A percentile compares a stretch with the other conserved stretches of the same genome.
These are phyloP conservation scores for Jasminum sambac DNA, from an alignment of 257 asterid species.

Conservation along the genomic window DNA sequence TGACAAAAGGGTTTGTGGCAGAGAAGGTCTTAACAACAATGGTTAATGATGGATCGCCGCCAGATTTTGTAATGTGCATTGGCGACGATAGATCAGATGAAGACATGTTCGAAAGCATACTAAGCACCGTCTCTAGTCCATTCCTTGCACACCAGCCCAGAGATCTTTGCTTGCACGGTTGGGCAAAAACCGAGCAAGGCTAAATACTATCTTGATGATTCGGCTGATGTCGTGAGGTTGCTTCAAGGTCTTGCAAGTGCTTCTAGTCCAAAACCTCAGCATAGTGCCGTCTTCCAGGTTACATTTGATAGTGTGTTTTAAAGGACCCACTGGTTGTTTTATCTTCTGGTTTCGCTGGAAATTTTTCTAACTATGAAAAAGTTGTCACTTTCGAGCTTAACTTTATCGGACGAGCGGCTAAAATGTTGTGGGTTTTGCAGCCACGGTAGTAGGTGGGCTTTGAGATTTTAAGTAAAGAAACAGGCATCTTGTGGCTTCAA, in stretches of 20 bases:
- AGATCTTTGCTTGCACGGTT: slow-evolving; percentile 87
- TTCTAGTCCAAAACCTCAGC: slow-evolving; percentile 59
- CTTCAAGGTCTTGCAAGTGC: slow-evolving; percentile 67
- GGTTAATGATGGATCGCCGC: slow-evolving; percentile 48
- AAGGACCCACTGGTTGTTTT: slow-evolving; percentile 24
- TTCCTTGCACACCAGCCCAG: slow-evolving; percentile 50
- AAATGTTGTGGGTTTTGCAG: slow-evolving; percentile 20
- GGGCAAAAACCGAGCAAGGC: slow-evolving; percentile 98
- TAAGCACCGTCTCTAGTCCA: slow-evolving; percentile 39
- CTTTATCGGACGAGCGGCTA: slow-evolving; percentile 36
- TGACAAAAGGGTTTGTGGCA: slow-evolving; percentile 77
- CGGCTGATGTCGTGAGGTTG: slow-evolving; percentile 65
- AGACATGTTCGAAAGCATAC: slow-evolving; percentile 92
- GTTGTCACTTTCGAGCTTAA: slow-evolving; percentile 26
- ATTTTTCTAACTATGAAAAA: slow-evolving; percentile 16
- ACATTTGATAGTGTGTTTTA: slow-evolving; percentile 48
- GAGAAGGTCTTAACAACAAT: slow-evolving; percentile 63
- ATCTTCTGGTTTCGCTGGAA: slow-evolving; percentile 23
- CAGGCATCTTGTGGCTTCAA: slow-evolving; percentile 11
- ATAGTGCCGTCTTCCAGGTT: slow-evolving; percentile 48
- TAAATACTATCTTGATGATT: slow-evolving; percentile 80
- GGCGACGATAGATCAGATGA: slow-evolving; percentile 92
- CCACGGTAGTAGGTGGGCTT: slow-evolving; percentile 23
- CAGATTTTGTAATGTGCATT: slow-evolving; percentile 79
- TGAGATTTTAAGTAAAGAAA: slow-evolving; percentile 28